Percentiles rank a stretch among this genome's conserved stretches.
These are phyloP conservation scores for Immersiporthe knoxdaviesiana DNA, from an alignment of 2,329 filamentous ascomycete species.

Conservation along the genomic window DNA sequence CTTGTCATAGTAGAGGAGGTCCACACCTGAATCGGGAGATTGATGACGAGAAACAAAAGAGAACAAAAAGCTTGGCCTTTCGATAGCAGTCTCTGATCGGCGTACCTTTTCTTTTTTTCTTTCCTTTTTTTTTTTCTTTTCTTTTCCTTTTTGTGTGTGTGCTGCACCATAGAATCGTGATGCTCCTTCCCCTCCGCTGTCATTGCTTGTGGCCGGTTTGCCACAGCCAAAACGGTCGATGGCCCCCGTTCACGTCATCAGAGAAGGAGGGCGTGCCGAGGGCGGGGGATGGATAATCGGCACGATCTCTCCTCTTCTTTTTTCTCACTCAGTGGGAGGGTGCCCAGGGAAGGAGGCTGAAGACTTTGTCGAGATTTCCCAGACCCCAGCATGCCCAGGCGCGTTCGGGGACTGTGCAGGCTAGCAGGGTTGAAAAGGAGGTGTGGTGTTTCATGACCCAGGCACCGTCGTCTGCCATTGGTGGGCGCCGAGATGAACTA, in stretches of 20 bases:
- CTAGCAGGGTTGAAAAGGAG: conserved; percentile 26
- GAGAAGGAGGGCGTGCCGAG: no score
- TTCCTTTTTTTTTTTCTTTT: background rate
- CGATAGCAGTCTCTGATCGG: background rate
- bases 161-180: background rate
- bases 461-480: conserved; percentile 11
- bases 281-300: background rate
- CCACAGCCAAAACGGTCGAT: background rate
- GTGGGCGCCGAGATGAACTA: conserved; percentile 14
- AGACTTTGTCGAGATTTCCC: conserved; percentile 6
- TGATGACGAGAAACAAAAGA: conserved; percentile 9
- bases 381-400: background rate
- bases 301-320: background rate
- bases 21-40: conserved; percentile 11
- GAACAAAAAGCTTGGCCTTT: conserved; percentile 9
- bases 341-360: background rate
- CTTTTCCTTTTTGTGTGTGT: background rate
- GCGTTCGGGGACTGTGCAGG: background rate
- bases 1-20: background rate
- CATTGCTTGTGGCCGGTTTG: background rate
- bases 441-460: conserved; percentile 26
- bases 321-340: background rate
- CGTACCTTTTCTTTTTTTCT: background rate
- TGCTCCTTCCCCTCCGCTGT: background rate
- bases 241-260: background rate